phyloP scores from a whole-genome alignment of 2,329 filamentous ascomycete genomes.

The Arthrobotrys sinensis region DNA sequence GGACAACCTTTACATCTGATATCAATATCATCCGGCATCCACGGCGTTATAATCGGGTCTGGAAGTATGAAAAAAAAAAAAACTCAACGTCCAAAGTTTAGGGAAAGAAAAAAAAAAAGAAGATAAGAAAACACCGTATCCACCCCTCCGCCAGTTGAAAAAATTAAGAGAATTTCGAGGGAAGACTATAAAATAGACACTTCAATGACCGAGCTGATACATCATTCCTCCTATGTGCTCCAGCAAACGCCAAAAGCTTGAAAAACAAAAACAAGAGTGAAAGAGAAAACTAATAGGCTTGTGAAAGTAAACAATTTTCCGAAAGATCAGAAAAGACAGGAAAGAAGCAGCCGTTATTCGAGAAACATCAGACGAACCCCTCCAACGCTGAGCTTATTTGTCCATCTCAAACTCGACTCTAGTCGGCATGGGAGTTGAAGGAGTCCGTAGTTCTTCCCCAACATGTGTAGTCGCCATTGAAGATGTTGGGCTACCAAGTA shows the following conservation, averaged over 20 bases:
- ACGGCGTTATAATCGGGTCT: neutral
- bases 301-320: slow-evolving; percentile 1
- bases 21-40: neutral
- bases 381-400: neutral
- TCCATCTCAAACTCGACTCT: slow-evolving; percentile 66
- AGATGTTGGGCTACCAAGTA: slow-evolving; percentile 61
- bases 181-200: slow-evolving; percentile 15
- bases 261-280: slow-evolving; percentile 23
- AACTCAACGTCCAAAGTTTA: slow-evolving; percentile 6
- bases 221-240: slow-evolving; percentile 50
- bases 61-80: neutral
- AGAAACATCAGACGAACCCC: neutral
- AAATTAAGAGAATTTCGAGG: slow-evolving; percentile 1
- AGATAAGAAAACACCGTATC: slow-evolving; percentile 29
- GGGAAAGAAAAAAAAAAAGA: neutral
- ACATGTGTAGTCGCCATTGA: slow-evolving; percentile 66
- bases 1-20: neutral
- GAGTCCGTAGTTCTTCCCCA: slow-evolving; percentile 45
- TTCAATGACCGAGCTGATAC: slow-evolving; percentile 39
- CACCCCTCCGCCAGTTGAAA: slow-evolving; percentile 10
- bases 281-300: slow-evolving; percentile 10
- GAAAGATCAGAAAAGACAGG: neutral
- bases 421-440: slow-evolving; percentile 25
- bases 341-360: slow-evolving; percentile 1
- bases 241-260: slow-evolving; percentile 60